Evolutionary conservation across 164 flowering plant species (phyloP).

Genomic region (Chloranthus sessilifolius): DNA sequence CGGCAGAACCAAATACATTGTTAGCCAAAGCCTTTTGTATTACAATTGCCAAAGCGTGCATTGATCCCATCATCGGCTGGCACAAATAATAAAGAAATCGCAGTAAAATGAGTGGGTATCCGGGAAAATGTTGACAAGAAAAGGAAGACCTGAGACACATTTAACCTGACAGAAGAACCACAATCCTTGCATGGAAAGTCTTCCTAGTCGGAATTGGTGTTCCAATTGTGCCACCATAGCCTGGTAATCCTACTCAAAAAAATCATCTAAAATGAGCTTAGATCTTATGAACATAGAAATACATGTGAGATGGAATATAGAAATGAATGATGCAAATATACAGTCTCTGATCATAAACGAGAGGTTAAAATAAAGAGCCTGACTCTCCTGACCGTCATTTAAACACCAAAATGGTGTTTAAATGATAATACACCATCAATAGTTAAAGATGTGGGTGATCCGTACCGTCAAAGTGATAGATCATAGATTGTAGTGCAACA

Average conservation of each 20-base stretch:
- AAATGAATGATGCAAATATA: too few relatives aligned
- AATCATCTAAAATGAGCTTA: background rate
- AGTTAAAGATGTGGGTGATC: too few relatives aligned
- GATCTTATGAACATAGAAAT: too few relatives aligned
- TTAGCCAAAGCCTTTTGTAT: constrained; percentile 62
- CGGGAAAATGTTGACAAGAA: background rate
- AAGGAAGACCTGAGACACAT: constrained; percentile 4
- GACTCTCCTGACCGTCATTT: too few relatives aligned
- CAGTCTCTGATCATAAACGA: too few relatives aligned
- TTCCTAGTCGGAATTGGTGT: constrained; percentile 91
- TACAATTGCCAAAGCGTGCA: constrained; percentile 78
- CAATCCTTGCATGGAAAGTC: constrained; percentile 91
- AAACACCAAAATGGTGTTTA: too few relatives aligned
- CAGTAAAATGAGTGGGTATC: constrained; percentile 4
- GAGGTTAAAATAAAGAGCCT: too few relatives aligned
- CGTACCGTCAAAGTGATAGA: too few relatives aligned
- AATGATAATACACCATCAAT: too few relatives aligned
- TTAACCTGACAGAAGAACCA: constrained; percentile 99
- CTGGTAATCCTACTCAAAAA: constrained; percentile 71
- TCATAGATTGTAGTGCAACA: too few relatives aligned
- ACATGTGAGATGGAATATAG: too few relatives aligned
- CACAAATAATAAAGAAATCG: constrained; percentile 3
- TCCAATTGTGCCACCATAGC: constrained; percentile 98
- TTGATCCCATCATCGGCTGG: constrained; percentile 90
- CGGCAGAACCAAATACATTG: constrained; percentile 69